Conservation (phyloP, 1,284 basidiomycete genomes). For the Omphalotus olearius region DNA sequence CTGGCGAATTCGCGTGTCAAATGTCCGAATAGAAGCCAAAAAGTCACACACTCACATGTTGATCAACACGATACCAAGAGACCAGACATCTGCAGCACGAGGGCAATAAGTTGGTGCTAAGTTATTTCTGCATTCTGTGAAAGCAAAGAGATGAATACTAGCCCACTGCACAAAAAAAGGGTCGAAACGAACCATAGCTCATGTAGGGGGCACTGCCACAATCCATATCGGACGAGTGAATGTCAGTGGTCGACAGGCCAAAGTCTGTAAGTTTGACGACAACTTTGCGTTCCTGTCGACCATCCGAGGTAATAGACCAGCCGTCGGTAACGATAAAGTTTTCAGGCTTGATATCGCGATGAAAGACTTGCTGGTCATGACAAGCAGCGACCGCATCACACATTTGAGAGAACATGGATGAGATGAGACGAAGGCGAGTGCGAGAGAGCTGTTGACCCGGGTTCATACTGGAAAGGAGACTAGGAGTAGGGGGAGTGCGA, state of each 20-base stretch:
- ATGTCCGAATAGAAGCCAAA: slow-evolving; percentile 12
- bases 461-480: slow-evolving; percentile 84
- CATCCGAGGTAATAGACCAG: slow-evolving; percentile 48
- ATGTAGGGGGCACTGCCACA: slow-evolving; percentile 99
- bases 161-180: slow-evolving; percentile 4
- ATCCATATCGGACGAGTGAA: slow-evolving; percentile 92
- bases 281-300: slow-evolving; percentile 67
- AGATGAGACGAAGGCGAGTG: slow-evolving; percentile 86
- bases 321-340: slow-evolving; percentile 93
- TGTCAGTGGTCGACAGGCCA: slow-evolving; percentile 88
- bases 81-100: slow-evolving; percentile 97
- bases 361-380: slow-evolving; percentile 88
- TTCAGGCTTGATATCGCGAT: slow-evolving; percentile 98
- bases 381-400: slow-evolving; percentile 97
- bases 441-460: slow-evolving; percentile 82
- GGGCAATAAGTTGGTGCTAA: slow-evolving; percentile 90
- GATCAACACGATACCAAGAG: slow-evolving; percentile 95
- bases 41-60: slow-evolving; percentile 68
- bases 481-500: slow-evolving; percentile 90
- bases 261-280: slow-evolving; percentile 96
- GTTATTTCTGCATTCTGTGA: slow-evolving; percentile 94
- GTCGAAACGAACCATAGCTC: slow-evolving; percentile 76
- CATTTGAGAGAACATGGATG: slow-evolving; percentile 97
- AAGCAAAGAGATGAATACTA: slow-evolving; percentile 14
- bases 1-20: slow-evolving; percentile 31